Evolutionary conservation across 345 rosid species (phyloP), one percentile per base, ranked within the genome.

Genomic region (Xanthoceras sorbifolium): DNA sequence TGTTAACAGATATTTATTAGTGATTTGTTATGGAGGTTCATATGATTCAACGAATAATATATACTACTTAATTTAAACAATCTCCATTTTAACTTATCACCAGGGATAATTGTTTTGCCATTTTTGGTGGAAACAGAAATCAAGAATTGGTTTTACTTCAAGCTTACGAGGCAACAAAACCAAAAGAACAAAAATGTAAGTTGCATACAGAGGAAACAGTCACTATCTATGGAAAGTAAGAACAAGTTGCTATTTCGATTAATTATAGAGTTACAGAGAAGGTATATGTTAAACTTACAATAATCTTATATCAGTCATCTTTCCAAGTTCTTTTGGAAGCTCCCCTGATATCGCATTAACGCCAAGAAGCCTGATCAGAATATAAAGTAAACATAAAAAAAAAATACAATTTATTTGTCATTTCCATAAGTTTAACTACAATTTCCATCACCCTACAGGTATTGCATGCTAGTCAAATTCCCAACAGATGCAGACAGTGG

Each of bases 261-360:
- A 48, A 48, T 48, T 4, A n/a, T n/a, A 75, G 9, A 66, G 64
- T 38, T 55, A 17, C 62, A 62, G 20, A 68, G 18, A 76, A 7
- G 15, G n/a, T 25, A 44, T n/a, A n/a, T n/a, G n/a, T n/a, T n/a
- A 54, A 65, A 79, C 92, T 85, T 88, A 90, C 97, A 92, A 63
- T 23, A 7, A 34, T 60, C 55, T 67, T 62, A 90, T 75, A 64
- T 87, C 90, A 5, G 88, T 78, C 74, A 90, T 91, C 74, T 77
- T 44, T 50, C 97, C 94, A 64, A 92, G 79, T 82, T 90, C 94
- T 76, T 76, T 84, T 11, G 94, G 97, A 59, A 92, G 75, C 77
- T 90, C 89, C 71, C 93, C 97, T 11, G 88, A 88, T 52, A 89
- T 65, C 0, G 90, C 79, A 84, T 92, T 89, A 61, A 79, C 82